Percentiles rank a stretch among this genome's conserved stretches.
Evolutionary conservation across 441 rosid species (phyloP).

Genomic region (Corymbia calophylla): DNA sequence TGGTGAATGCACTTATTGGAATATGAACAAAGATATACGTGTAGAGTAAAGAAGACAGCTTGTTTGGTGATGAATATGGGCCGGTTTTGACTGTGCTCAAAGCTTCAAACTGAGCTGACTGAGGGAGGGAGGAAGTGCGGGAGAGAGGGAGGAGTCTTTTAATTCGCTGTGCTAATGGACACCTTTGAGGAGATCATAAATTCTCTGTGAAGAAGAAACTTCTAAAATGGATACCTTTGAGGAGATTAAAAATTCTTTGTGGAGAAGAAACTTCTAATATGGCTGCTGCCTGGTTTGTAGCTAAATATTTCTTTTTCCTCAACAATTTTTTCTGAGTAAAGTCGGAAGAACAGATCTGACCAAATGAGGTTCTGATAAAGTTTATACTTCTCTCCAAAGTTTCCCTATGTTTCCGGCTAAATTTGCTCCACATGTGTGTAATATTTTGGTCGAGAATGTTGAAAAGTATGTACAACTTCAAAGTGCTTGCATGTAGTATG

Average conservation of each 20-base stretch:
- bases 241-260: background rate
- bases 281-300: background rate
- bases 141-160: background rate
- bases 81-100: background rate
- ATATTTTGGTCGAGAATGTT: background rate
- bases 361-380: background rate
- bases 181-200: background rate
- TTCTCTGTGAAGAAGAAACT: background rate
- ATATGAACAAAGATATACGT: background rate
- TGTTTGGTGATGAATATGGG: background rate
- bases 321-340: background rate
- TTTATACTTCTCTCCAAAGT: background rate
- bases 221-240: background rate
- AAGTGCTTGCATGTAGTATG: background rate
- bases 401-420: background rate
- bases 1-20: background rate
- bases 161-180: background rate
- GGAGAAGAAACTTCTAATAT: background rate
- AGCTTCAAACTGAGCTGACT: background rate
- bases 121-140: background rate
- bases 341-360: background rate
- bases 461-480: background rate
- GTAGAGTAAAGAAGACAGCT: background rate
- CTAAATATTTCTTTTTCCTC: background rate
- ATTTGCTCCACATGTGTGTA: background rate